Evolutionary conservation across 306 rosid species (phyloP).

Genomic region (Coriaria nepalensis): DNA sequence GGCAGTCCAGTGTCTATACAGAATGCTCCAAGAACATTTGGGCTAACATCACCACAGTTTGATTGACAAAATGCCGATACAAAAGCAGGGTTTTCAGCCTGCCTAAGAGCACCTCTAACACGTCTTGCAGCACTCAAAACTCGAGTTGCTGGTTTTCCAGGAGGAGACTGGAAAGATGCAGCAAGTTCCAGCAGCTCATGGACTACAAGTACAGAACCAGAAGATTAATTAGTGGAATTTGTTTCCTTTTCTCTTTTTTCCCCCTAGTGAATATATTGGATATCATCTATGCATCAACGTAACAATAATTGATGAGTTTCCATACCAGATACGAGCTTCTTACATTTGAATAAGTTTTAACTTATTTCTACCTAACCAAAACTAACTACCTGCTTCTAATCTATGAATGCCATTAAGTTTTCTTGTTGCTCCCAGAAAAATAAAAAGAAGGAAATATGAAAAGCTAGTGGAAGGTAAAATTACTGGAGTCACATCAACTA

Average conservation of each 20-base stretch:
- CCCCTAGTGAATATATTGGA: not conserved
- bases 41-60: conserved; percentile 94
- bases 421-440: no score
- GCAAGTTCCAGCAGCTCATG: conserved; percentile 68
- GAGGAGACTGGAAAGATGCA: conserved; percentile 51
- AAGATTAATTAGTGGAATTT: conserved; percentile 3
- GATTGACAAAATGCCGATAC: conserved; percentile 93
- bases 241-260: not conserved
- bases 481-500: no score
- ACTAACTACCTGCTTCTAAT: no score
- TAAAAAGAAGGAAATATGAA: no score
- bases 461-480: no score
- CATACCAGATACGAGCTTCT: no score
- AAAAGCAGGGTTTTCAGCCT: conserved; percentile 50
- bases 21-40: conserved; percentile 81
- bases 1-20: conserved; percentile 79
- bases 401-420: no score
- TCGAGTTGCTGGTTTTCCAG: conserved; percentile 47
- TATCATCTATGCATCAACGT: no score
- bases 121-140: conserved; percentile 47
- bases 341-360: no score
- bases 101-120: conserved; percentile 52
- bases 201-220: conserved; percentile 30
- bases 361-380: no score
- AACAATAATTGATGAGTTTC: no score